Percentiles rank a stretch among this genome's conserved stretches.
phyloP scores from a whole-genome alignment of 139 green algal species.

The Micractinium conductrix region DNA sequence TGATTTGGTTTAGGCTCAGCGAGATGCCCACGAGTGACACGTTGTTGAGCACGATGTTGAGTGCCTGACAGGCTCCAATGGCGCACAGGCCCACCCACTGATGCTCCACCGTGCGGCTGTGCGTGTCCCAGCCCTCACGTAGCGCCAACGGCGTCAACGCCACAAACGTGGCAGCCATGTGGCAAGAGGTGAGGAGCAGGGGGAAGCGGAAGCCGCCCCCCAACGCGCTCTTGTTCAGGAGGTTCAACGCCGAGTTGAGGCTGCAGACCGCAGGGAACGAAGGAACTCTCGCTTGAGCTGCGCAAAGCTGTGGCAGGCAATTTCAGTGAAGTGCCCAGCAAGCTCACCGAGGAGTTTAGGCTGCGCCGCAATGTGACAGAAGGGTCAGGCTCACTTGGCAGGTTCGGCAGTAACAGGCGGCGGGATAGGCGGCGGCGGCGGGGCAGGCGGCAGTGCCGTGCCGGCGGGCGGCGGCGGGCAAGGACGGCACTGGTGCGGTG shows the following conservation, averaged over 20 bases:
- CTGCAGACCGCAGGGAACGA: too few relatives aligned
- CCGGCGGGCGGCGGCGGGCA: too few relatives aligned
- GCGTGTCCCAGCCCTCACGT: slow-evolving; percentile 23
- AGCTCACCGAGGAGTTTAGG: too few relatives aligned
- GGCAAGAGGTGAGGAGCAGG: slow-evolving; percentile 60
- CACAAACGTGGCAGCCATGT: slow-evolving; percentile 65
- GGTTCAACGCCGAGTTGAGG: slow-evolving; percentile 39
- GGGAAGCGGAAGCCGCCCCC: slow-evolving; percentile 66
- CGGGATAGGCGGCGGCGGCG: too few relatives aligned
- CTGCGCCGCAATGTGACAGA: too few relatives aligned
- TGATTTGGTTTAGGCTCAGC: slow-evolving; percentile 70
- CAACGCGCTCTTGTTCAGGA: slow-evolving; percentile 52
- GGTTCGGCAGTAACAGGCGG: too few relatives aligned
- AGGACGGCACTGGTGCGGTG: too few relatives aligned
- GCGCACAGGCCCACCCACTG: slow-evolving; percentile 58
- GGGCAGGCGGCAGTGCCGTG: too few relatives aligned
- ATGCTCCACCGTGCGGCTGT: slow-evolving; percentile 46
- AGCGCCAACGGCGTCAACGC: slow-evolving; percentile 55
- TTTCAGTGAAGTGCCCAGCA: too few relatives aligned
- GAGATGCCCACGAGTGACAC: slow-evolving; percentile 58
- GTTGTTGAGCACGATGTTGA: slow-evolving; percentile 74
- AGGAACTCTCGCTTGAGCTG: too few relatives aligned
- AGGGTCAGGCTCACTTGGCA: too few relatives aligned
- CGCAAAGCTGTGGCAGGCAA: too few relatives aligned
- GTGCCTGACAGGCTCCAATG: slow-evolving; percentile 63